Conservation (phyloP, 192 early-diverging fungal genomes). For the Gigaspora rosea region DNA sequence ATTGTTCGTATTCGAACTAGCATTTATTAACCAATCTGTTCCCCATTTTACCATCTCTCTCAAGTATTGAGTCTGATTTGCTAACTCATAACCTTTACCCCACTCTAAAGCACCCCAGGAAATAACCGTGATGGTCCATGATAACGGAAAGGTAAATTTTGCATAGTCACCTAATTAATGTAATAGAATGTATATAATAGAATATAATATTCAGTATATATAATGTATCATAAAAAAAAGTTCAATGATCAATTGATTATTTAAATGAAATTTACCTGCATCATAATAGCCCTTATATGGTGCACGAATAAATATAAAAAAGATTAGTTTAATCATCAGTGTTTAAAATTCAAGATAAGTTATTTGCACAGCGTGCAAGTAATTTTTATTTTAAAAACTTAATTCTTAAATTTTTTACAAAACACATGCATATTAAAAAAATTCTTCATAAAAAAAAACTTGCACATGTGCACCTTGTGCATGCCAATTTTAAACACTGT, state of each 20-base stretch:
- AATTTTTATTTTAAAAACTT: too few species aligned
- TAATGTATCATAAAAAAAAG: not conserved
- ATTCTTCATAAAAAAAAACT: too few species aligned
- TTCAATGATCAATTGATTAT: not conserved
- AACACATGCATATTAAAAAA: too few species aligned
- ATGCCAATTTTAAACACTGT: too few species aligned
- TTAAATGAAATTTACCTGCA: conserved; percentile 27
- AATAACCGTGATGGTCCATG: conserved; percentile 47
- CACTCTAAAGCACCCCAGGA: conserved; percentile 59
- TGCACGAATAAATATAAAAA: not conserved
- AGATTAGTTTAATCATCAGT: not conserved
- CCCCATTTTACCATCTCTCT: conserved; percentile 57
- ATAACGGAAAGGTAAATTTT: conserved; percentile 63
- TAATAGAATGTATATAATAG: not conserved
- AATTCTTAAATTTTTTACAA: too few species aligned
- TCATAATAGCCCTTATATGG: conserved; percentile 43
- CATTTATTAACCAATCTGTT: conserved; percentile 62
- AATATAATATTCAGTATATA: not conserved
- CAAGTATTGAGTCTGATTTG: conserved; percentile 49
- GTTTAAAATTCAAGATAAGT: not conserved
- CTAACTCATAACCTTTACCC: conserved; percentile 53
- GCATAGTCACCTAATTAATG: conserved; percentile 49
- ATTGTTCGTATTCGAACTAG: conserved; percentile 51
- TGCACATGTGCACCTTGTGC: too few species aligned
- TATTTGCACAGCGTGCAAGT: too few species aligned